Conservation (phyloP, 2,329 filamentous ascomycete genomes). For the Monosporascus ibericus region DNA sequence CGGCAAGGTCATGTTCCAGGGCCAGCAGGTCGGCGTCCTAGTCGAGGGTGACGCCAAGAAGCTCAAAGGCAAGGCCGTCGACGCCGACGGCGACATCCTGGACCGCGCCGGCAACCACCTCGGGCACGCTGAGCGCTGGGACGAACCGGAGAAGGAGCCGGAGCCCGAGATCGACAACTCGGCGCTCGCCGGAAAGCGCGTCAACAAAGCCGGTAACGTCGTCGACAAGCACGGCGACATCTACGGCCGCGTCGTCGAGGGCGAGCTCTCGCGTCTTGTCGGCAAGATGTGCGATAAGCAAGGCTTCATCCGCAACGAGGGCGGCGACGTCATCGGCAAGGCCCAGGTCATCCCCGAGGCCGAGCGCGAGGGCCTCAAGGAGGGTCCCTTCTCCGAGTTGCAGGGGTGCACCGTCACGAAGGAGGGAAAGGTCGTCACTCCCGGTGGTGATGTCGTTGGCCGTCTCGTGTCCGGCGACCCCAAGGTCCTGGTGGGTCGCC, state of each 20-base stretch:
- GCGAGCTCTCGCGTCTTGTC: constrained; percentile 55
- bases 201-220: constrained; percentile 64
- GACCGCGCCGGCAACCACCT: constrained; percentile 63
- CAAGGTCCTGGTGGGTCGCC: constrained; percentile 65
- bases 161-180: constrained; percentile 52
- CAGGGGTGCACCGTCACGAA: constrained; percentile 60
- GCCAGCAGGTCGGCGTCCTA: constrained; percentile 53
- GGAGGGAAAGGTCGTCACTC: constrained; percentile 62
- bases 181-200: constrained; percentile 60
- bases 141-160: constrained; percentile 41
- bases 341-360: constrained; percentile 63
- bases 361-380: constrained; percentile 56
- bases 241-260: constrained; percentile 62
- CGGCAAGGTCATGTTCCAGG: constrained; percentile 46
- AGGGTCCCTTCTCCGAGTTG: constrained; percentile 64
- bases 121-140: constrained; percentile 63
- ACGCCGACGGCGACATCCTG: constrained; percentile 62
- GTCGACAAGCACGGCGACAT: constrained; percentile 49
- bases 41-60: constrained; percentile 58
- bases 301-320: constrained; percentile 66
- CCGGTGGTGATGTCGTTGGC: constrained; percentile 65
- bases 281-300: constrained; percentile 67
- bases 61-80: constrained; percentile 59
- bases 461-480: constrained; percentile 63
- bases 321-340: constrained; percentile 62